Percentiles rank a stretch among this genome's conserved stretches.
Conservation (phyloP, 352 stramenopile species). For the Phytopythium cucurbitacearum region DNA sequence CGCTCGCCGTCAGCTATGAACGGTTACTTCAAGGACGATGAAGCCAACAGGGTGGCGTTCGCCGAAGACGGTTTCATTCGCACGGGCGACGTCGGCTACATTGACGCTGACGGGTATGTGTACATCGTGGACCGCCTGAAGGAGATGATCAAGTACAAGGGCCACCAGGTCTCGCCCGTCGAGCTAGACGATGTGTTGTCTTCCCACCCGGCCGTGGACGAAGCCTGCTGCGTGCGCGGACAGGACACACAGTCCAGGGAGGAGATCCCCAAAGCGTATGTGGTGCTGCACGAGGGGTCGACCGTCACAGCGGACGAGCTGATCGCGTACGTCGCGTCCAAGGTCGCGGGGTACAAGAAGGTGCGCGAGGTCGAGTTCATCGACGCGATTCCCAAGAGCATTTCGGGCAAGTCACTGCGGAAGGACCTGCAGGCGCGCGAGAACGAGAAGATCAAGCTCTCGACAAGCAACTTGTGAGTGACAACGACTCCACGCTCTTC, state of each 20-base stretch:
- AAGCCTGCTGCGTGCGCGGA: constrained; percentile 67
- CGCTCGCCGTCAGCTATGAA: constrained; percentile 89
- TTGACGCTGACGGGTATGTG: constrained; percentile 89
- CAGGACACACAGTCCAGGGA: constrained; percentile 74
- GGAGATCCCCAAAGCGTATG: constrained; percentile 84
- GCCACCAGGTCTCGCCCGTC: constrained; percentile 87
- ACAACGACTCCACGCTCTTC: neutral
- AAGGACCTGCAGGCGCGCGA: constrained; percentile 60
- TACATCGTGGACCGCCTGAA: constrained; percentile 93
- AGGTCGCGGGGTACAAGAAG: constrained; percentile 86
- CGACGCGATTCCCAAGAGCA: constrained; percentile 83
- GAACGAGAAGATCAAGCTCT: constrained; percentile 24
- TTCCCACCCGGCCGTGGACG: constrained; percentile 57
- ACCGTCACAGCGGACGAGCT: constrained; percentile 16
- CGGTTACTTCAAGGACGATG: constrained; percentile 85
- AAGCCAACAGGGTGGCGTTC: constrained; percentile 76
- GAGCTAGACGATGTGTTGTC: constrained; percentile 90
- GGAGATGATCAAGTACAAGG: constrained; percentile 95
- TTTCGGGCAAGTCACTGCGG: constrained; percentile 88
- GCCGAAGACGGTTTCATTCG: constrained; percentile 73
- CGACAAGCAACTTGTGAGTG: neutral
- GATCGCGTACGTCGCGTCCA: constrained; percentile 68
- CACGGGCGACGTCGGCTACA: constrained; percentile 89
- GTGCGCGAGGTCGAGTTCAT: constrained; percentile 86
- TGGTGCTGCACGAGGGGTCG: constrained; percentile 62